phyloP scores from a whole-genome alignment of 768 basidiomycete genomes.

The Serendipita sp. region DNA sequence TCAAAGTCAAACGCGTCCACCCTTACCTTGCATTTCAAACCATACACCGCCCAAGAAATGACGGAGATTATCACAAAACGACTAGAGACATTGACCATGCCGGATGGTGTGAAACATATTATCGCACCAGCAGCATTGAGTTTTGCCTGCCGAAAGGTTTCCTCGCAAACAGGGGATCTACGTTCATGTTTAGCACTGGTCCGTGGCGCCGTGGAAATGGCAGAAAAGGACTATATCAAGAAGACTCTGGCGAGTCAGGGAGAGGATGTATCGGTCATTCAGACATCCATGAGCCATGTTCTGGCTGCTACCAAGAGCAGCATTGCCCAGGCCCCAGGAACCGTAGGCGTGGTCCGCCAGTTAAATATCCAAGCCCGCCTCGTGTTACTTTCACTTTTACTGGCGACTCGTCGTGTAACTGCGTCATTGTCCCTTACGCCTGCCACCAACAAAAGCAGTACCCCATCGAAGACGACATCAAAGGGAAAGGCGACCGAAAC shows the following conservation, averaged over 20 bases:
- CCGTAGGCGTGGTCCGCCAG: constrained; percentile 46
- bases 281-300: constrained; percentile 29
- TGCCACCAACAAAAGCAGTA: constrained; percentile 12
- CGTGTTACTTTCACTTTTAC: constrained; percentile 43
- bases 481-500: constrained; percentile 22
- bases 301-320: constrained; percentile 56
- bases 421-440: constrained; percentile 34
- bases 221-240: constrained; percentile 22
- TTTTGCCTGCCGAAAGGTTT: constrained; percentile 56
- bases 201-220: constrained; percentile 60
- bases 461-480: neutral
- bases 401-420: constrained; percentile 47
- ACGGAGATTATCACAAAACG: constrained; percentile 51
- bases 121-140: constrained; percentile 20
- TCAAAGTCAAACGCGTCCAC: constrained; percentile 29
- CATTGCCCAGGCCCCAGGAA: constrained; percentile 21
- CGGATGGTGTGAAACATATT: constrained; percentile 12
- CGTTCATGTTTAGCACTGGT: constrained; percentile 65
- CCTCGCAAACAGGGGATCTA: constrained; percentile 69
- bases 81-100: constrained; percentile 31
- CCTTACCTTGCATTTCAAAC: constrained; percentile 60
- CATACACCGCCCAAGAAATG: constrained; percentile 59
- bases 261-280: constrained; percentile 21
- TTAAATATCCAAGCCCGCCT: constrained; percentile 63
- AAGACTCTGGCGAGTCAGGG: constrained; percentile 10